phyloP scores from a whole-genome alignment of 495 filamentous ascomycete species.

The Hypoxylon rickii region DNA sequence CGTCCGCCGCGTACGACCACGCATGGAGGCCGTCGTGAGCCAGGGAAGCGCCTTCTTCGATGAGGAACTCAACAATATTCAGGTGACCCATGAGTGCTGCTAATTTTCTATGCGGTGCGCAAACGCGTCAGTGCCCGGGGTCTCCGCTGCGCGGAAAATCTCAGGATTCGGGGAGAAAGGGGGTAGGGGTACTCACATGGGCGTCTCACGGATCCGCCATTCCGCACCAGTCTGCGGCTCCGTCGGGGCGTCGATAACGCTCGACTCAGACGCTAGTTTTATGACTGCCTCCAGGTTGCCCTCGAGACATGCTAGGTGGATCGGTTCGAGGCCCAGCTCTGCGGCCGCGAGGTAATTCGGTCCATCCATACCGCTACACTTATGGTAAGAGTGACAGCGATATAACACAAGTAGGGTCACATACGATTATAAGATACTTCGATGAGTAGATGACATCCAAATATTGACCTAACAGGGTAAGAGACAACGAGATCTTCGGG shows the following conservation, averaged over 20 bases:
- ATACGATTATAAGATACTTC: too few species aligned
- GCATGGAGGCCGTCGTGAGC: slow-evolving; percentile 18
- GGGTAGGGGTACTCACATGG: slow-evolving; percentile 15
- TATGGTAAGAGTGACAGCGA: not conserved
- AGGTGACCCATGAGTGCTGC: slow-evolving; percentile 33
- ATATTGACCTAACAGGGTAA: too few species aligned
- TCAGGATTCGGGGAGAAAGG: too few species aligned
- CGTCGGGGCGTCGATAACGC: slow-evolving; percentile 2
- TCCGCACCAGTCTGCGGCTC: slow-evolving; percentile 6
- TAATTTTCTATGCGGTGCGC: slow-evolving; percentile 12
- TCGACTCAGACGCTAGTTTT: slow-evolving; percentile 2
- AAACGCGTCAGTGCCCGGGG: not conserved
- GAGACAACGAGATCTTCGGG: too few species aligned
- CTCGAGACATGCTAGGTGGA: slow-evolving; percentile 21
- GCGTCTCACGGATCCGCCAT: slow-evolving; percentile 17
- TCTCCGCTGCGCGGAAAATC: too few species aligned
- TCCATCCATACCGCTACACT: not conserved
- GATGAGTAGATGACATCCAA: too few species aligned
- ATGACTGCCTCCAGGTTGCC: slow-evolving; percentile 22
- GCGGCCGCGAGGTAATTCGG: not conserved
- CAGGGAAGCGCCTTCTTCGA: slow-evolving; percentile 15
- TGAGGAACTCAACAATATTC: slow-evolving; percentile 25
- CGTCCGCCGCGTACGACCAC: slow-evolving; percentile 14
- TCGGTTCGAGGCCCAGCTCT: slow-evolving; percentile 21
- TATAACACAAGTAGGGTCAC: too few species aligned